A percentile compares a stretch with the other conserved stretches of the same genome.
Conservation (phyloP, 257 asterid species). For the Solanum sparsipilum region DNA sequence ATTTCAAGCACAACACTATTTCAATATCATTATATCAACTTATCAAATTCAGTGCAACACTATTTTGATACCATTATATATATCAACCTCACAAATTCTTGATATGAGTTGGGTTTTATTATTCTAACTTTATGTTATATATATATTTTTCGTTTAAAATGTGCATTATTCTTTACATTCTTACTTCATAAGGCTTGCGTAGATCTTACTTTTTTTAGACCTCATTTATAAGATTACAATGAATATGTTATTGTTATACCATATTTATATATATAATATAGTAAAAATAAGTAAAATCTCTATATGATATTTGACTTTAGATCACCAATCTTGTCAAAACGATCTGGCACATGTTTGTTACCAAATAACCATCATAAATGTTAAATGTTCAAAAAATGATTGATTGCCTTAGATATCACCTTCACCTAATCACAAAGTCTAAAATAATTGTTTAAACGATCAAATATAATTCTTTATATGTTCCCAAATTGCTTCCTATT, state of each 20-base stretch:
- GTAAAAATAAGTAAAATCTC: too few relatives aligned
- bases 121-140: too few relatives aligned
- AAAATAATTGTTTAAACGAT: not conserved
- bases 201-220: too few relatives aligned
- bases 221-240: too few relatives aligned
- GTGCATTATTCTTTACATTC: too few relatives aligned
- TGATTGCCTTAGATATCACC: not conserved
- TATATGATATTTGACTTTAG: too few relatives aligned
- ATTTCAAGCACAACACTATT: not conserved
- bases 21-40: too few relatives aligned
- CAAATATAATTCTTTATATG: not conserved
- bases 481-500: not conserved
- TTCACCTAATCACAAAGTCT: not conserved
- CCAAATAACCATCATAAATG: not conserved
- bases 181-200: not conserved
- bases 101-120: too few relatives aligned
- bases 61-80: not conserved
- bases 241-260: too few relatives aligned
- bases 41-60: too few relatives aligned
- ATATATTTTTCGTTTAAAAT: too few relatives aligned
- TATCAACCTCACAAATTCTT: not conserved
- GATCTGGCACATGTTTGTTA: not conserved
- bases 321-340: not conserved
- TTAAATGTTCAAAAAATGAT: not conserved
- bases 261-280: too few relatives aligned